Percentiles rank a stretch among this genome's conserved stretches.
phyloP scores from a whole-genome alignment of 331 rosid species.

The Quercus lobata region DNA sequence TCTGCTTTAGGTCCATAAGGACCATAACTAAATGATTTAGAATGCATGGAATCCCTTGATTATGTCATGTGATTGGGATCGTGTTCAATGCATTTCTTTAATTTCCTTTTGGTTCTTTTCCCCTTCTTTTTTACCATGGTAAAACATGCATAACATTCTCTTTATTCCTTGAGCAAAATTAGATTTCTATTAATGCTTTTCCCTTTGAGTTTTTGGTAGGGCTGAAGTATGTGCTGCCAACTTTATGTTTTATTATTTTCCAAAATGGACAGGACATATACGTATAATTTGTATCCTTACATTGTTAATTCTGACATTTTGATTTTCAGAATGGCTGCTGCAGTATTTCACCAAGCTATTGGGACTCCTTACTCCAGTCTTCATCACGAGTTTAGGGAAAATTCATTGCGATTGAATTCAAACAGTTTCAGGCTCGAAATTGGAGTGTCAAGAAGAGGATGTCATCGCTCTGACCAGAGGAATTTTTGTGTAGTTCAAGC shows the following conservation, averaged over 20 bases:
- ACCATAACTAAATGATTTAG: background rate
- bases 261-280: background rate
- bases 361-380: slow-evolving; percentile 39
- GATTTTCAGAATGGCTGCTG: slow-evolving; percentile 76
- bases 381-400: slow-evolving; percentile 32
- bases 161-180: background rate
- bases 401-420: slow-evolving; percentile 35
- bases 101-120: background rate
- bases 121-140: background rate
- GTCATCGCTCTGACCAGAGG: slow-evolving; percentile 21
- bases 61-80: background rate
- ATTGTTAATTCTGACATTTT: slow-evolving; percentile 8
- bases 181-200: background rate
- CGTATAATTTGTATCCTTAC: background rate
- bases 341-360: slow-evolving; percentile 53
- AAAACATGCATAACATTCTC: background rate
- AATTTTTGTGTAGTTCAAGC: slow-evolving; percentile 42
- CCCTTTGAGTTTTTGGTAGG: background rate
- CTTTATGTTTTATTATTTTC: background rate
- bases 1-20: background rate
- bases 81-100: background rate
- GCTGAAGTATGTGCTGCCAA: background rate
- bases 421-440: slow-evolving; percentile 41
- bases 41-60: background rate
- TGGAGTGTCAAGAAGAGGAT: slow-evolving; percentile 44